Percentiles rank a stretch among this genome's conserved stretches.
Evolutionary conservation across 1,284 basidiomycete genomes (phyloP).

Genomic region (Trametes polyzona): DNA sequence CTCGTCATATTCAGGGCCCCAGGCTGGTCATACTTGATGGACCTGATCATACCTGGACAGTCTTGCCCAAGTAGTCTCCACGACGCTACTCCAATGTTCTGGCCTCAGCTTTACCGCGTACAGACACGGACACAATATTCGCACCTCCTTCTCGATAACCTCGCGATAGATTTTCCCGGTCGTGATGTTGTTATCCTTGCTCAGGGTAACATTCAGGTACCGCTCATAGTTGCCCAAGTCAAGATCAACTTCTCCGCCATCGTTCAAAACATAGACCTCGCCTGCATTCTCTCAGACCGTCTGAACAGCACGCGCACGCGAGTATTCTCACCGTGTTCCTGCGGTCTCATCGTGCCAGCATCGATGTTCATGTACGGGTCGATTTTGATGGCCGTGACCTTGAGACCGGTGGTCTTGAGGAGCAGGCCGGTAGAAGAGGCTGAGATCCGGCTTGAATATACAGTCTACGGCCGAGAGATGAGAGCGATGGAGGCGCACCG

Average conservation of each 20-base stretch:
- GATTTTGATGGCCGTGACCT: slow-evolving; percentile 99
- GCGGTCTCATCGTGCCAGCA: slow-evolving; percentile 98
- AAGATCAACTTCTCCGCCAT: slow-evolving; percentile 97
- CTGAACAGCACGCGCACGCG: not conserved
- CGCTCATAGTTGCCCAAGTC: slow-evolving; percentile 99
- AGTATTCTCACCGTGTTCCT: slow-evolving; percentile 84
- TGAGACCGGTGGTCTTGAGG: slow-evolving; percentile 93
- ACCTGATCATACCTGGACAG: slow-evolving; percentile 72
- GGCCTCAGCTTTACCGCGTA: slow-evolving; percentile 9
- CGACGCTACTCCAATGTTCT: slow-evolving; percentile 65
- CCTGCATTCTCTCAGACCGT: slow-evolving; percentile 51
- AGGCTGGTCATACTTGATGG: not conserved
- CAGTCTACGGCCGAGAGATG: slow-evolving; percentile 12
- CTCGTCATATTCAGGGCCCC: not conserved
- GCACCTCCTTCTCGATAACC: slow-evolving; percentile 96
- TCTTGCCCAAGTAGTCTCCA: slow-evolving; percentile 98
- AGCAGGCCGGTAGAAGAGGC: slow-evolving; percentile 97
- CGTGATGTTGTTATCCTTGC: slow-evolving; percentile 97
- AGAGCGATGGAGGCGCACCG: slow-evolving; percentile 55
- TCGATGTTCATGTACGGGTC: slow-evolving; percentile 99
- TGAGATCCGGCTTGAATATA: slow-evolving; percentile 41
- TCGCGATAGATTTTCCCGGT: slow-evolving; percentile 98
- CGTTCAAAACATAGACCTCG: slow-evolving; percentile 98
- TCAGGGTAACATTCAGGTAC: slow-evolving; percentile 94
- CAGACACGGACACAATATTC: not conserved